A percentile compares a stretch with the other conserved stretches of the same genome.
Evolutionary conservation across 176 grass and related monocot species (phyloP).

Genomic region (Carex kokanica): DNA sequence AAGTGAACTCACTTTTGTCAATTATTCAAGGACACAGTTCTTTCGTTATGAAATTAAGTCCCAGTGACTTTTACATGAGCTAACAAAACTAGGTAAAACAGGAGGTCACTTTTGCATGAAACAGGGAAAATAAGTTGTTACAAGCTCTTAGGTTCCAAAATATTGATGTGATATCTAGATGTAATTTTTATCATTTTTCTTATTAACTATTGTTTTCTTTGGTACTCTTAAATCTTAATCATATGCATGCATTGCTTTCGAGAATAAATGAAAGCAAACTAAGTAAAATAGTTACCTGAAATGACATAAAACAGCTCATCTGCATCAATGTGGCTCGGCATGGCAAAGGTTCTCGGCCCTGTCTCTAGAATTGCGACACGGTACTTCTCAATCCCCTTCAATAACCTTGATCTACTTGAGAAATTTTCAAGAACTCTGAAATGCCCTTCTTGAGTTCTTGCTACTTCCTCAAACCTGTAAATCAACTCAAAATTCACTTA

Average conservation of each 20-base stretch:
- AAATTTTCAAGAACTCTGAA: slow-evolving; percentile 57
- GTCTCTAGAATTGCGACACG: slow-evolving; percentile 55
- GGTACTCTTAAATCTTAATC: not conserved
- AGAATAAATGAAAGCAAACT: not conserved
- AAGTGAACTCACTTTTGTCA: not conserved
- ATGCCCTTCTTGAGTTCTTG: slow-evolving; percentile 35
- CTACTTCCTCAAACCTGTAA: slow-evolving; percentile 34
- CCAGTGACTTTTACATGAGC: not conserved
- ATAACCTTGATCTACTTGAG: slow-evolving; percentile 28
- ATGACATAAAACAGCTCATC: slow-evolving; percentile 64
- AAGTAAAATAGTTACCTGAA: slow-evolving; percentile 28
- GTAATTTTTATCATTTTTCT: not conserved
- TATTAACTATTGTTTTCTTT: no score
- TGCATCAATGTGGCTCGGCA: slow-evolving; percentile 66
- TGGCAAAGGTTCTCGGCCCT: slow-evolving; percentile 50
- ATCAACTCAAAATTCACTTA: not conserved
- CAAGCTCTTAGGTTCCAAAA: not conserved
- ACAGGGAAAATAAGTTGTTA: not conserved
- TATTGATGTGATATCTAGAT: not conserved
- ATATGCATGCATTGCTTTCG: not conserved
- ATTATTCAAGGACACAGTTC: not conserved
- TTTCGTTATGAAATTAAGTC: not conserved
- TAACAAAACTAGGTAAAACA: not conserved
- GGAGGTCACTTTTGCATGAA: not conserved
- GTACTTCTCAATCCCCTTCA: slow-evolving; percentile 46